Percentiles rank a stretch among this genome's conserved stretches.
Evolutionary conservation across 495 filamentous ascomycete genomes (phyloP).

Genomic region (Aspergillus affinis): DNA sequence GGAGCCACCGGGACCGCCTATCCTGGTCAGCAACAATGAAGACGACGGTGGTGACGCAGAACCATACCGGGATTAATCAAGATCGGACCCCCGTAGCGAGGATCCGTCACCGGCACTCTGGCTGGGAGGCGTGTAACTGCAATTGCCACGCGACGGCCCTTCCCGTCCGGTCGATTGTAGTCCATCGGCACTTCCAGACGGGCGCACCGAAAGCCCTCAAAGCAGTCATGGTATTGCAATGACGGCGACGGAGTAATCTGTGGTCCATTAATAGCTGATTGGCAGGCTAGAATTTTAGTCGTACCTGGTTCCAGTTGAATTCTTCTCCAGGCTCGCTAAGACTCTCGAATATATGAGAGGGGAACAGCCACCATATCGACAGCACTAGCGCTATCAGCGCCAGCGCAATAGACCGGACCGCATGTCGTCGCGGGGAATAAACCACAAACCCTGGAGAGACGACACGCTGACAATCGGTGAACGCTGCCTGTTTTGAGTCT

Average conservation of each 20-base stretch:
- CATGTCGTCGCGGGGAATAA: constrained; percentile 1
- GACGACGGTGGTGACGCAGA: constrained; percentile 3
- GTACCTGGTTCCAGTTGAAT: constrained; percentile 30
- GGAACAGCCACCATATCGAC: constrained; percentile 18
- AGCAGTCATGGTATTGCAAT: constrained; percentile 41
- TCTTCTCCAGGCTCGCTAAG: background rate
- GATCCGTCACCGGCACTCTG: constrained; percentile 42
- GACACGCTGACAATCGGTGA: background rate
- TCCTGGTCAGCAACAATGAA: background rate
- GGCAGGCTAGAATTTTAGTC: background rate
- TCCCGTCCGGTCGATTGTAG: constrained; percentile 42
- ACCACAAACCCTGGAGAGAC: background rate
- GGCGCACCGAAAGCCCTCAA: constrained; percentile 51
- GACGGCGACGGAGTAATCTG: constrained; percentile 30
- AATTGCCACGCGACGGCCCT: constrained; percentile 43
- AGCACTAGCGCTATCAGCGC: constrained; percentile 11
- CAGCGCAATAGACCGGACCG: constrained; percentile 9
- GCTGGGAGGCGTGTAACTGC: constrained; percentile 54
- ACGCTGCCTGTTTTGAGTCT: background rate
- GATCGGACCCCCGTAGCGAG: constrained; percentile 46
- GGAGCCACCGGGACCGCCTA: constrained; percentile 53
- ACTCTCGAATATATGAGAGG: background rate
- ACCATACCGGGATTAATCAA: constrained; percentile 47
- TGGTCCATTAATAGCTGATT: background rate
- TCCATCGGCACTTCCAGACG: constrained; percentile 59